Evolutionary conservation across 306 rosid genomes (phyloP).

Genomic region (Corylus americana): DNA sequence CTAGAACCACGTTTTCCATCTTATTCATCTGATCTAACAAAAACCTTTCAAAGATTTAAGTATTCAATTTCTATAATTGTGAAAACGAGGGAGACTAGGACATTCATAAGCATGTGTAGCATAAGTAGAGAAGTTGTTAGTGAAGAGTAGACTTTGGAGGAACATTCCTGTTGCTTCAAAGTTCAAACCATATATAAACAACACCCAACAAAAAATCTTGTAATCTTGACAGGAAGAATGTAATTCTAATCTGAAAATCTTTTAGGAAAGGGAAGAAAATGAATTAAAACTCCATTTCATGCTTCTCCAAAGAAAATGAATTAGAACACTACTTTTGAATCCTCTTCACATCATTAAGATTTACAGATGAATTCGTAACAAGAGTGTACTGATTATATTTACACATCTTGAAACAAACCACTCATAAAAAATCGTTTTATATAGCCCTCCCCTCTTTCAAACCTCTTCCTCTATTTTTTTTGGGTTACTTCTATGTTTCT

Average conservation of each 20-base stretch:
- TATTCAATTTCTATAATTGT: too few relatives aligned
- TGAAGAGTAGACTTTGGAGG: not conserved
- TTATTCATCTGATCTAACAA: not conserved
- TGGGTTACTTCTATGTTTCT: not conserved
- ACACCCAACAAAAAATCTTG: not conserved
- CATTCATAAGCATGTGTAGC: too few relatives aligned
- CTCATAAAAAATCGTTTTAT: too few relatives aligned
- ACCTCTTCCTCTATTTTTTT: not conserved
- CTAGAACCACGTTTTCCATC: not conserved
- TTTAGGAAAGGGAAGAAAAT: too few relatives aligned
- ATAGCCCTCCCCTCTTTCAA: too few relatives aligned
- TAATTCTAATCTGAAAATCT: too few relatives aligned
- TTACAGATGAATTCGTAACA: not conserved
- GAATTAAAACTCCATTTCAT: too few relatives aligned
- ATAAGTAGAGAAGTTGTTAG: not conserved
- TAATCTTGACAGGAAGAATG: not conserved
- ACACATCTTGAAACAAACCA: not conserved
- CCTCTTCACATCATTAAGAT: not conserved
- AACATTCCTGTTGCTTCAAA: not conserved
- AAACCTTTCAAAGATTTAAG: not conserved
- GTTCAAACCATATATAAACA: not conserved
- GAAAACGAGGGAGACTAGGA: too few relatives aligned
- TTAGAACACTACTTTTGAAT: not conserved
- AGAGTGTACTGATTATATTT: not conserved
- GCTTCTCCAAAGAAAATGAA: too few relatives aligned